A percentile compares a stretch with the other conserved stretches of the same genome.
Conservation (phyloP, 2,329 filamentous ascomycete species). For the Calonectria crousiana region DNA sequence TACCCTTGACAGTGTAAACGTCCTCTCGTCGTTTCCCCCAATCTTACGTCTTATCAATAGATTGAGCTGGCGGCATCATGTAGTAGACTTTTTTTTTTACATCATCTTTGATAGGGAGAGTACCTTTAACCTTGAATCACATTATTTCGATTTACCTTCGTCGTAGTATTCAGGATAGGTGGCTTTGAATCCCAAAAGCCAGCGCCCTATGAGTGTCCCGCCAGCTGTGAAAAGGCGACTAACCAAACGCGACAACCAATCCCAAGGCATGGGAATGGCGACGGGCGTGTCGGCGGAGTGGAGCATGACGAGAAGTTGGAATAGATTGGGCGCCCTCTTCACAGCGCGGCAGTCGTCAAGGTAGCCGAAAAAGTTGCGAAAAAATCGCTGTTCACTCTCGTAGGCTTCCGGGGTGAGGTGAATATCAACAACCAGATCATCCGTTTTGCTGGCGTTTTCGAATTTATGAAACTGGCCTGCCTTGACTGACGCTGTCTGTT, state of each 20-base stretch:
- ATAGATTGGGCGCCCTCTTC: neutral
- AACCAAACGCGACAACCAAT: neutral
- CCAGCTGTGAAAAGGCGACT: slow-evolving; percentile 1
- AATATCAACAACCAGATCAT: slow-evolving; percentile 9
- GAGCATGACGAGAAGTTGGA: slow-evolving; percentile 14
- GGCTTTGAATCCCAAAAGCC: neutral
- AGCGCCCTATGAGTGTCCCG: neutral
- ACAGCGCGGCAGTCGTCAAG: slow-evolving; percentile 5
- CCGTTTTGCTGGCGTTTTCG: slow-evolving; percentile 10
- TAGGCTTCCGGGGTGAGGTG: slow-evolving; percentile 14
- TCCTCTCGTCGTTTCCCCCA: no score
- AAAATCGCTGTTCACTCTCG: slow-evolving; percentile 13
- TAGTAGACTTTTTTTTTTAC: no score
- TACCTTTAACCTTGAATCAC: no score
- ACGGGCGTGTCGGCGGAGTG: slow-evolving; percentile 10
- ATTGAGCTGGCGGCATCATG: no score
- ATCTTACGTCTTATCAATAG: no score
- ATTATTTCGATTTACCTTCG: neutral
- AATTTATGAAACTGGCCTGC: slow-evolving; percentile 10
- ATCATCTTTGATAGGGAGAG: no score
- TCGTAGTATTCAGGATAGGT: slow-evolving; percentile 14
- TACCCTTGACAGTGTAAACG: no score
- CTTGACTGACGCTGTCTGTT: slow-evolving; percentile 6
- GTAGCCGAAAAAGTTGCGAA: slow-evolving; percentile 22
- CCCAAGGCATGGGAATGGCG: slow-evolving; percentile 6